Evolutionary conservation across 2,329 filamentous ascomycete genomes (phyloP).

Genomic region (Pestalotiopsis sp.): DNA sequence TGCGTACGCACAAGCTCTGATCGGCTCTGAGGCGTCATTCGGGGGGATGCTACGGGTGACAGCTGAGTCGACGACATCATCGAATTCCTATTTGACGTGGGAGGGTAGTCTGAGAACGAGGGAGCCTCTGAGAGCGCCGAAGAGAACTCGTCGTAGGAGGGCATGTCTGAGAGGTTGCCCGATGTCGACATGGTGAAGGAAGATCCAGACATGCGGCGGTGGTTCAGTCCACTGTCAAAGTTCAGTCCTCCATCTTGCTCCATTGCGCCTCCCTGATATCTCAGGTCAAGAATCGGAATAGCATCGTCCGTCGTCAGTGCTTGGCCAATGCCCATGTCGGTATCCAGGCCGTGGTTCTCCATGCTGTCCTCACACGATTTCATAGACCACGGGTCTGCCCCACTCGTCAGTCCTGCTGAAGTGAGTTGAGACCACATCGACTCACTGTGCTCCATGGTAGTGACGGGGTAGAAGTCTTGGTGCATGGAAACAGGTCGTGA

Average conservation of each 20-base stretch:
- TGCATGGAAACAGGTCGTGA: slow-evolving; percentile 55
- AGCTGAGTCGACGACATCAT: slow-evolving; percentile 71
- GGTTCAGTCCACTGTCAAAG: slow-evolving; percentile 55
- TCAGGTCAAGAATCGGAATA: slow-evolving; percentile 64
- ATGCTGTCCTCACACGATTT: slow-evolving; percentile 61
- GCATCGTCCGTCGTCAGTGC: slow-evolving; percentile 66
- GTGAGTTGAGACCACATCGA: slow-evolving; percentile 18
- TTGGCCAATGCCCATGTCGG: slow-evolving; percentile 63
- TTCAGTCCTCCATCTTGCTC: slow-evolving; percentile 53
- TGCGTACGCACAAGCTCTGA: slow-evolving; percentile 65
- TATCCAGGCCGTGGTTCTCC: slow-evolving; percentile 57
- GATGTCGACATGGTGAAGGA: slow-evolving; percentile 74
- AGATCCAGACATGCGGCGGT: slow-evolving; percentile 70
- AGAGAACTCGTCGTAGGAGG: slow-evolving; percentile 73
- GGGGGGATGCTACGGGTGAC: slow-evolving; percentile 73
- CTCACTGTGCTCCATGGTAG: slow-evolving; percentile 54
- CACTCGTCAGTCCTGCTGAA: slow-evolving; percentile 24
- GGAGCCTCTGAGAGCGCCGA: slow-evolving; percentile 67
- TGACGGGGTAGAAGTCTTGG: slow-evolving; percentile 58
- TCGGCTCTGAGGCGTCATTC: slow-evolving; percentile 63
- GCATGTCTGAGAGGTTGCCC: slow-evolving; percentile 67
- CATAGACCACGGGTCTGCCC: slow-evolving; percentile 50
- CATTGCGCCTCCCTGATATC: slow-evolving; percentile 49
- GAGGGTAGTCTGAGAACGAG: slow-evolving; percentile 71
- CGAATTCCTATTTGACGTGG: slow-evolving; percentile 69